phyloP scores from a whole-genome alignment of 78 protist species.

The Chrysochromulina parva region DNA sequence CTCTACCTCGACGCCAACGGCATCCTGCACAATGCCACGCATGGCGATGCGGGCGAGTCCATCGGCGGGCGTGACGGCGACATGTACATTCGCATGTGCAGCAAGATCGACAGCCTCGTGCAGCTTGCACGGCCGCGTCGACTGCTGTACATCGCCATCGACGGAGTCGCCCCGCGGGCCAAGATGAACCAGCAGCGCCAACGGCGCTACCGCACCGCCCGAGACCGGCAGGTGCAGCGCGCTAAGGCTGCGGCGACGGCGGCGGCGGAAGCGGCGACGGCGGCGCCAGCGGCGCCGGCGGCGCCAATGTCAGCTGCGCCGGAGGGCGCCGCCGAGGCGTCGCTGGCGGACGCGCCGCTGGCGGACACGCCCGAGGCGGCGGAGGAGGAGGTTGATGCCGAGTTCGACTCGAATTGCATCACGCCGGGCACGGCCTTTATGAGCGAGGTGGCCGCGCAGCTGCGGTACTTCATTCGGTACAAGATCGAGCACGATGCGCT shows the following conservation, averaged over 20 bases:
- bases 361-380: not conserved
- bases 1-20: constrained; percentile 98
- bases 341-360: not conserved
- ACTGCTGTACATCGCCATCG: constrained; percentile 91
- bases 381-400: not conserved
- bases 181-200: constrained; percentile 96
- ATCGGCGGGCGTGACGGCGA: constrained; percentile 55
- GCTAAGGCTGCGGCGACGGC: not conserved
- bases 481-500: not conserved
- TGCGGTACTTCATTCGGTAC: constrained; percentile 50
- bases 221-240: not conserved
- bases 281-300: not conserved
- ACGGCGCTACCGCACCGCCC: constrained; percentile 76
- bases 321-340: not conserved
- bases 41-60: constrained; percentile 51
- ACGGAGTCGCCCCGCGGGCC: constrained; percentile 96
- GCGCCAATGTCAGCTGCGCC: not conserved
- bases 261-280: not conserved
- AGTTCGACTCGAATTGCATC: constrained; percentile 91
- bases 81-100: constrained; percentile 72
- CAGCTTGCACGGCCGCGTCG: constrained; percentile 75
- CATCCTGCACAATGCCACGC: constrained; percentile 93
- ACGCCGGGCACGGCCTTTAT: constrained; percentile 95
- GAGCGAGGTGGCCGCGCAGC: constrained; percentile 50
- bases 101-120: constrained; percentile 84